Conservation (phyloP, 1,284 basidiomycete genomes). For the Exobasidium cylindrosporum region DNA sequence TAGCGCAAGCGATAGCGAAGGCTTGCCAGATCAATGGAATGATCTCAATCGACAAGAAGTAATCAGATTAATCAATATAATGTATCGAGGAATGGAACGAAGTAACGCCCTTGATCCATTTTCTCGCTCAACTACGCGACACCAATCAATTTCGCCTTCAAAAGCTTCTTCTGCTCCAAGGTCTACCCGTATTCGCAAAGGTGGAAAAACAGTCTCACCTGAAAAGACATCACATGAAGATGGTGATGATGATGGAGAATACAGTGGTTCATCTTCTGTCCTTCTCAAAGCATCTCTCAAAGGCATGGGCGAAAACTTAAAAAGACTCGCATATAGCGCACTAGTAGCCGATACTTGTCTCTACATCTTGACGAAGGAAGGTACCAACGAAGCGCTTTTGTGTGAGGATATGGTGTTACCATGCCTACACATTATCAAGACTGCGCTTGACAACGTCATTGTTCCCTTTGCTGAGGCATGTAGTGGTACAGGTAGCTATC, state of each 20-base stretch:
- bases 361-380: constrained; percentile 71
- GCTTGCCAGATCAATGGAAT: background rate
- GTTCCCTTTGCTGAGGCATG: constrained; percentile 81
- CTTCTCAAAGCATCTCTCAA: background rate
- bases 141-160: too few relatives aligned
- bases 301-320: background rate
- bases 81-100: background rate
- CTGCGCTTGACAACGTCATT: constrained; percentile 72
- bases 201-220: too few relatives aligned
- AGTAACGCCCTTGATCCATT: background rate
- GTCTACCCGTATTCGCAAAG: too few relatives aligned
- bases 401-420: constrained; percentile 84
- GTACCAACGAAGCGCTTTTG: constrained; percentile 71
- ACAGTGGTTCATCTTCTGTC: background rate
- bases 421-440: constrained; percentile 74
- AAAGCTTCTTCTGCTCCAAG: too few relatives aligned
- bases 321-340: constrained; percentile 62
- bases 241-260: background rate
- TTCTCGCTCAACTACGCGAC: too few relatives aligned
- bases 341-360: constrained; percentile 78
- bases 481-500: constrained; percentile 19
- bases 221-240: constrained; percentile 2
- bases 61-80: background rate
- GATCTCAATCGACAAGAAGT: background rate
- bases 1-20: background rate